Percentiles rank a stretch among this genome's conserved stretches.
phyloP scores from a whole-genome alignment of 352 stramenopile species.

The Aphanomyces invadans region DNA sequence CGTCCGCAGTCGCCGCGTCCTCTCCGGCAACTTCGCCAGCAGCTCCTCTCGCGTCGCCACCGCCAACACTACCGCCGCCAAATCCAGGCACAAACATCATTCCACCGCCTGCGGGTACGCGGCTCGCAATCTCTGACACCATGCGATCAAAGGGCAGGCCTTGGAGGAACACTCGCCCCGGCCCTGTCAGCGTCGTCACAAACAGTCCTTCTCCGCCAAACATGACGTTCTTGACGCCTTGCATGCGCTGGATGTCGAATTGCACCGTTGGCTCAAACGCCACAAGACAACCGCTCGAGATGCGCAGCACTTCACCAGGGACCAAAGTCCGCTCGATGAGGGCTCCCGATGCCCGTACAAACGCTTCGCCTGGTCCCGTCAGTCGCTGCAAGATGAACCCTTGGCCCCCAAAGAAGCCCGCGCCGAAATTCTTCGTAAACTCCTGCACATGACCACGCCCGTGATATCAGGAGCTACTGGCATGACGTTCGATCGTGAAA shows the following conservation, averaged over 20 bases:
- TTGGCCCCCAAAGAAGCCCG: constrained; percentile 92
- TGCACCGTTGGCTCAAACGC: constrained; percentile 80
- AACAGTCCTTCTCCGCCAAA: constrained; percentile 93
- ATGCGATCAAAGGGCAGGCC: constrained; percentile 89
- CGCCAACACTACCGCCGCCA: constrained; percentile 37
- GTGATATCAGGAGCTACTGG: neutral
- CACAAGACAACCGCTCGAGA: constrained; percentile 89
- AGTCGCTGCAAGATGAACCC: constrained; percentile 92
- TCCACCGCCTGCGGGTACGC: constrained; percentile 68
- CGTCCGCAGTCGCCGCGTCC: constrained; percentile 23
- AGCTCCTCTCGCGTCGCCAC: constrained; percentile 28
- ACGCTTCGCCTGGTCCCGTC: constrained; percentile 83
- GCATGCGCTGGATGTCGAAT: constrained; percentile 89
- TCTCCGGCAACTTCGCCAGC: constrained; percentile 30
- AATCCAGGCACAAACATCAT: constrained; percentile 84
- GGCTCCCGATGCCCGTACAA: constrained; percentile 86
- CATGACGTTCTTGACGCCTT: constrained; percentile 90
- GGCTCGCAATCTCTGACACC: constrained; percentile 85
- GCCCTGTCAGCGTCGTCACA: constrained; percentile 88
- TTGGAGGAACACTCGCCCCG: constrained; percentile 87
- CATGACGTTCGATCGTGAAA: neutral
- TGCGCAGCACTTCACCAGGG: constrained; percentile 83
- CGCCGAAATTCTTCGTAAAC: constrained; percentile 83
- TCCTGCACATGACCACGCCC: constrained; percentile 62
- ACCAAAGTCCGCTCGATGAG: constrained; percentile 82